Evolutionary conservation across 208 protist genomes (phyloP), one percentile per base, ranked within the genome.

Genomic region (Leishmania mexicana): DNA sequence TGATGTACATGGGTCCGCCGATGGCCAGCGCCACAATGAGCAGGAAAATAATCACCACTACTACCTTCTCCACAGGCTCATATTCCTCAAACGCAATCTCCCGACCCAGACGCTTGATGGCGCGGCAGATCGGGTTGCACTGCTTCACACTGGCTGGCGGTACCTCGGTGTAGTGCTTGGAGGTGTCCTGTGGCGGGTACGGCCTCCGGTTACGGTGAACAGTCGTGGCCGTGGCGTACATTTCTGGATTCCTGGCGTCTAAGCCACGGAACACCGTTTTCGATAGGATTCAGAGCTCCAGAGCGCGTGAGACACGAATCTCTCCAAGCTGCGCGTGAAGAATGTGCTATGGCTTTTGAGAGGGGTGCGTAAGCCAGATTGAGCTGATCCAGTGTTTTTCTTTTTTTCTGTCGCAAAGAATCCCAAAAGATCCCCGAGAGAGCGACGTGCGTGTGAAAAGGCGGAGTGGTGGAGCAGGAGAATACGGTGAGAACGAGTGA

Each of bases 101-200:
- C 2, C 80, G 75, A 17, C 79, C 80, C 28, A 97, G 70, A 15
- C 85, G 83, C 60, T 88, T 82, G 24, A 94, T 71, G 58, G 70
- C 81, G 17, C 82, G 77, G 65, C 83, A 64, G 19, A 91, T 76
- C 17, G 87, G 40, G 40, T 85, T 75, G 67, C 81, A 85, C 38
- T 88, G 15, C 76, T 83, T 81, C 75, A 88, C 75, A 5, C 70
- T 79, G n/a, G 57, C 75, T 10, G 79, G 86, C 0, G 89, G 89
- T 31, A 95, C 90, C 70, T 91, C 85, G 47, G 88, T 88, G 75
- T 93, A 94, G 60, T 88, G 84, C 86, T 97, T 97, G 11, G 92
- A 96, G 53, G 78, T 83, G 78, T 97, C 94, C 40, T 86, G 84
- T n/a, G 92, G 87, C n/a, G 90, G 91, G 75, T 95, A 88, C 38